phyloP scores from a whole-genome alignment of 371 early-diverging fungal species.

The Mucor saturninus region DNA sequence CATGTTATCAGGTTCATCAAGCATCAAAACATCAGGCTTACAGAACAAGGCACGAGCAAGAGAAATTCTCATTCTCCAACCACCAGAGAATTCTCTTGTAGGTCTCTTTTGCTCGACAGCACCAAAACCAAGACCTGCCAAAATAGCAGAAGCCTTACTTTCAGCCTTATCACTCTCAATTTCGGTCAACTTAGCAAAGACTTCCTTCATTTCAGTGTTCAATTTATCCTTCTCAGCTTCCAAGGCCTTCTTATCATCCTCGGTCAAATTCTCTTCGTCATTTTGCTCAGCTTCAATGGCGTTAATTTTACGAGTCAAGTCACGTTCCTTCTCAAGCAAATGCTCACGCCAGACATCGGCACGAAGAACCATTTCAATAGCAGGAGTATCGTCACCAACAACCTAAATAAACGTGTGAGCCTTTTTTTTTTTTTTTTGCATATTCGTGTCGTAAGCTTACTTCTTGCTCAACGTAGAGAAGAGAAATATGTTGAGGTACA shows the following conservation, averaged over 20 bases:
- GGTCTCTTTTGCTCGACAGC: conserved; percentile 79
- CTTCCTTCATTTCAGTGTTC: conserved; percentile 74
- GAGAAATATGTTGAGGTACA: conserved; percentile 86
- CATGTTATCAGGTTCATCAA: conserved; percentile 99
- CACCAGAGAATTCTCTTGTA: conserved; percentile 95
- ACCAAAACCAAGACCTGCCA: conserved; percentile 95
- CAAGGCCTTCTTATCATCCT: conserved; percentile 62
- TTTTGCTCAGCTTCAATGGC: conserved; percentile 38
- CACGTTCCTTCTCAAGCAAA: conserved; percentile 85
- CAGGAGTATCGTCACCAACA: conserved; percentile 86
- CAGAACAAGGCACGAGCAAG: conserved; percentile 96
- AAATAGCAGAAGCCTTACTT: conserved; percentile 86
- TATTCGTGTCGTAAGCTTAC: conserved; percentile 39
- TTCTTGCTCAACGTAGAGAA: conserved; percentile 98
- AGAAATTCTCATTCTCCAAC: conserved; percentile 93
- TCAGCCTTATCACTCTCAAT: conserved; percentile 98
- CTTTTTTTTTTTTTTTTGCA: neutral
- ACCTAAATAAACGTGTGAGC: conserved; percentile 56
- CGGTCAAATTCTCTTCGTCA: conserved; percentile 44
- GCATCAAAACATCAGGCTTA: conserved; percentile 94
- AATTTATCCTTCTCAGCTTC: conserved; percentile 71
- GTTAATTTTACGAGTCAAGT: conserved; percentile 52
- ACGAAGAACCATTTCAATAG: conserved; percentile 87
- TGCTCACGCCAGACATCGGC: conserved; percentile 96
- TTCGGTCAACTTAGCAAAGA: conserved; percentile 85